phyloP scores from a whole-genome alignment of 441 rosid species.

The Metrosideros polymorpha region DNA sequence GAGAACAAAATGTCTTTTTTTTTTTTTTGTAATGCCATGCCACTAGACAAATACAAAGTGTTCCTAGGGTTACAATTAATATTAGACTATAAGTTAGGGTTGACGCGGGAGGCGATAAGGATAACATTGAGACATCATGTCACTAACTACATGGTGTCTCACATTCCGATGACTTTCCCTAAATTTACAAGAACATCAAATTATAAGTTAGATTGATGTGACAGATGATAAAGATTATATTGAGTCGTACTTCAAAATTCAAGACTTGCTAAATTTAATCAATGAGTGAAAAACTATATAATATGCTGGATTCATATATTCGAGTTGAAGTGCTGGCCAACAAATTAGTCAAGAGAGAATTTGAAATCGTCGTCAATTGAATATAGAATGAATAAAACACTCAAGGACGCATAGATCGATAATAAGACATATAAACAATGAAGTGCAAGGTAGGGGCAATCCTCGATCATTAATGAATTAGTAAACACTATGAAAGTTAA shows the following conservation, averaged over 20 bases:
- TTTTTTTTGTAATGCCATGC: background rate
- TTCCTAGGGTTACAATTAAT: background rate
- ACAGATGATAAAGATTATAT: background rate
- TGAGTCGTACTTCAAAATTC: too few species aligned
- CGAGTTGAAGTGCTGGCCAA: background rate
- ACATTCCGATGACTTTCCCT: background rate
- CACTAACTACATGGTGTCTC: background rate
- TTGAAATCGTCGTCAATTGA: background rate
- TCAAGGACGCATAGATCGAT: accelerated
- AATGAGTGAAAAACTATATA: background rate
- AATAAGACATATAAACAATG: background rate
- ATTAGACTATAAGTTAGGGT: background rate
- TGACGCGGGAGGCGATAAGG: background rate
- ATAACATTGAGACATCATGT: background rate
- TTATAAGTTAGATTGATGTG: background rate
- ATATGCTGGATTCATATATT: background rate
- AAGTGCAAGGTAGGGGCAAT: too few species aligned
- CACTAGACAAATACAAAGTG: background rate
- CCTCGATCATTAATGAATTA: background rate
- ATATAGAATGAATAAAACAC: background rate
- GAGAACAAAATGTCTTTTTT: background rate
- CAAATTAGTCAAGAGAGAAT: background rate
- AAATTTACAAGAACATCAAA: background rate
- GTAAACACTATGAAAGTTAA: background rate
- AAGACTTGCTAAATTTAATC: too few species aligned